Evolutionary conservation across 2,329 filamentous ascomycete species (phyloP).

Genomic region (Penicillium capsulatum): DNA sequence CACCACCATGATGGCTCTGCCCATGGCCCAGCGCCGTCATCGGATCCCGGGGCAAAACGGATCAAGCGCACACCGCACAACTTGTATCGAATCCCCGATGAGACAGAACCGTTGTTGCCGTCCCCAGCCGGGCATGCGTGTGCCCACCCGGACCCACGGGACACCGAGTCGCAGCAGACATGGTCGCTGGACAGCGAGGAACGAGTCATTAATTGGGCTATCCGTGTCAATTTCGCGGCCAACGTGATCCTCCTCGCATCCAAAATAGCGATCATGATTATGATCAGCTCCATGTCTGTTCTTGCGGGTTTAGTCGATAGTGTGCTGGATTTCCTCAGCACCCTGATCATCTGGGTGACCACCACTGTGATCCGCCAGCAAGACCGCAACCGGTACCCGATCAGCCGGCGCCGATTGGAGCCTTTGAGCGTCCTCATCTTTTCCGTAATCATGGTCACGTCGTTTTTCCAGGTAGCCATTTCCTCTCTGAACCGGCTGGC

Average conservation of each 20-base stretch:
- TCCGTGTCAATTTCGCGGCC: constrained; percentile 78
- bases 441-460: constrained; percentile 63
- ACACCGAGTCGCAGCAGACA: constrained; percentile 43
- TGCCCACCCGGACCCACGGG: constrained; percentile 30
- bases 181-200: constrained; percentile 60
- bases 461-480: constrained; percentile 59
- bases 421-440: constrained; percentile 64
- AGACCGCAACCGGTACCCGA: constrained; percentile 60
- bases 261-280: constrained; percentile 71
- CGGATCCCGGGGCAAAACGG: constrained; percentile 12
- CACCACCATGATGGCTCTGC: constrained; percentile 28
- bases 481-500: constrained; percentile 57
- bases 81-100: constrained; percentile 65
- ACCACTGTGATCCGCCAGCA: constrained; percentile 57
- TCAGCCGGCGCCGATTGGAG: constrained; percentile 60
- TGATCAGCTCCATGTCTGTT: constrained; percentile 65
- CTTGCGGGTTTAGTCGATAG: constrained; percentile 65
- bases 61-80: constrained; percentile 78
- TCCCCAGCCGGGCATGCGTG: constrained; percentile 54
- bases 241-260: constrained; percentile 70
- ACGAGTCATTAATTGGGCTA: constrained; percentile 76
- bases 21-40: not conserved
- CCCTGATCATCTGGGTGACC: constrained; percentile 59
- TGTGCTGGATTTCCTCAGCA: constrained; percentile 63
- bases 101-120: constrained; percentile 26